A percentile compares a stretch with the other conserved stretches of the same genome.
Conservation (phyloP, 805 yeast species). For the Candida ficus region DNA sequence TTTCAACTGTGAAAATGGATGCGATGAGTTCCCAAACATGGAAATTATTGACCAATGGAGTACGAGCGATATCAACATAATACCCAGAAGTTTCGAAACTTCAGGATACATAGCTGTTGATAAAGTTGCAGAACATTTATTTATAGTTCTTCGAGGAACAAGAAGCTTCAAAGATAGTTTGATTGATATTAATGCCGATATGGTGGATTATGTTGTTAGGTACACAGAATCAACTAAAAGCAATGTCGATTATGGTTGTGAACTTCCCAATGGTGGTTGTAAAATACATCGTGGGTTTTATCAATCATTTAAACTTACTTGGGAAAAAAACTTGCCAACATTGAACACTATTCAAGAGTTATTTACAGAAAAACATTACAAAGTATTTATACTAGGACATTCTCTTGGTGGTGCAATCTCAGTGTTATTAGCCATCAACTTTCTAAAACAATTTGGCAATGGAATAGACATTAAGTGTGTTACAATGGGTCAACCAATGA, state of each 20-base stretch:
- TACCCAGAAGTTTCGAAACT: constrained; percentile 14
- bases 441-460: neutral
- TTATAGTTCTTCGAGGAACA: constrained; percentile 21
- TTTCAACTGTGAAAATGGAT: constrained; percentile 21
- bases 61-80: constrained; percentile 13
- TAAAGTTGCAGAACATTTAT: constrained; percentile 9
- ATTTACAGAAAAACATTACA: constrained; percentile 8
- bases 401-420: constrained; percentile 26
- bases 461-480: constrained; percentile 1
- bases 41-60: constrained; percentile 24
- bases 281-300: constrained; percentile 23
- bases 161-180: constrained; percentile 24
- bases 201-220: constrained; percentile 12
- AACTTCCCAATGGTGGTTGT: constrained; percentile 9
- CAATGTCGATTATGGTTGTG: neutral
- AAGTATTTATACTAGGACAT: constrained; percentile 21
- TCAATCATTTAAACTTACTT: constrained; percentile 5
- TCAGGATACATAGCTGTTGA: constrained; percentile 23
- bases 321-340: constrained; percentile 3
- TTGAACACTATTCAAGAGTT: constrained; percentile 1
- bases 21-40: constrained; percentile 18
- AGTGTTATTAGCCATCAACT: constrained; percentile 11
- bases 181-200: constrained; percentile 23
- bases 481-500: constrained; percentile 27
- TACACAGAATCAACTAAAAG: neutral